phyloP scores from a whole-genome alignment of 352 stramenopile species.

The Pythium apleroticum region DNA sequence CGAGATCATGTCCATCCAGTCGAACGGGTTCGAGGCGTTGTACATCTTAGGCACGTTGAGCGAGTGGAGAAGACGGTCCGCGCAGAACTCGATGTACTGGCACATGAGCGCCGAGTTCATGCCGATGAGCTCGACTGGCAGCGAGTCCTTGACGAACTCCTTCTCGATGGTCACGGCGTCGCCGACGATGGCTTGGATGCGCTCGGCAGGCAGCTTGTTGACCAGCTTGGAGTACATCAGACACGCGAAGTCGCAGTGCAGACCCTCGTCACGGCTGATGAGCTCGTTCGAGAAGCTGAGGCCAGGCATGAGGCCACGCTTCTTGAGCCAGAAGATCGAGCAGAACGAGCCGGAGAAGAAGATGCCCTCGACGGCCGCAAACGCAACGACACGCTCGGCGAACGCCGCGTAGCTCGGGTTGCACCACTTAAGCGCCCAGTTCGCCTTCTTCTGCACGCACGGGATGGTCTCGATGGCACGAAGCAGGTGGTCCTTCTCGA shows the following conservation, averaged over 20 bases:
- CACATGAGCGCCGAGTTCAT: constrained; percentile 99
- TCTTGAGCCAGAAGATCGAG: constrained; percentile 99
- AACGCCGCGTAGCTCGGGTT: constrained; percentile 92
- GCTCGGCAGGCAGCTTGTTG: constrained; percentile 93
- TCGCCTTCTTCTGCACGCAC: constrained; percentile 97
- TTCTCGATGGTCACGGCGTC: constrained; percentile 97
- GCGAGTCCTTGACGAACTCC: constrained; percentile 96
- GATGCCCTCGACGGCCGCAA: constrained; percentile 98
- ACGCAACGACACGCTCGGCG: constrained; percentile 96
- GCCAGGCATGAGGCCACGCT: constrained; percentile 98
- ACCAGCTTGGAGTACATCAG: constrained; percentile 98
- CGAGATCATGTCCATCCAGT: constrained; percentile 99
- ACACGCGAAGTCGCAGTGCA: constrained; percentile 99
- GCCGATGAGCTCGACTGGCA: constrained; percentile 98
- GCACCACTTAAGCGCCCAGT: constrained; percentile 97
- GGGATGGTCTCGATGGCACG: constrained; percentile 98
- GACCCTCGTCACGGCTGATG: constrained; percentile 97
- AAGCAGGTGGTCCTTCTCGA: constrained; percentile 94
- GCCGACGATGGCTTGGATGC: constrained; percentile 94
- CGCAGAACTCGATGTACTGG: constrained; percentile 99
- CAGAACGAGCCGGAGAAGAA: constrained; percentile 99
- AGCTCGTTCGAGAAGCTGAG: constrained; percentile 99
- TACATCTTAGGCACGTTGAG: constrained; percentile 94
- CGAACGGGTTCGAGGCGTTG: constrained; percentile 95
- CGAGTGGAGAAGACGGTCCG: constrained; percentile 93